Base-by-base conservation (phyloP, 306 rosid species). In the Cicer judaicum region DNA sequence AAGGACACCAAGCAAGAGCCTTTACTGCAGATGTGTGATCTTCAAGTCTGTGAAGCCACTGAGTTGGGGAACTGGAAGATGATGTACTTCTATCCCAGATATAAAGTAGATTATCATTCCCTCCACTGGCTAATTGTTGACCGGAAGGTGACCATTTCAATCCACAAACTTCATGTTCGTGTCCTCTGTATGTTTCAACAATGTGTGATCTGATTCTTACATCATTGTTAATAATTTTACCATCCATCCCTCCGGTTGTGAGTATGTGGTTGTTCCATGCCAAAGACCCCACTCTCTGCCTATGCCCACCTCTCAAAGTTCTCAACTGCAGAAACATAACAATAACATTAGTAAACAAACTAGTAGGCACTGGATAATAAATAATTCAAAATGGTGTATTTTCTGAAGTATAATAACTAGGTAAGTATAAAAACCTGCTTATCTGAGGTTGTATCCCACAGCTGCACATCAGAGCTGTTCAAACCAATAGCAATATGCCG, bases 1-100 rank as follows among this genome's bases (percentile, higher is more conserved):
- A 92, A 44, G 98, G 96, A 41, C 96, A 92, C 98, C 96, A 92
- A 59, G 92, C 92, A 34, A 92, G 89, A 70, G 98, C 98, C 53
- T 88, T 90, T 0, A 92, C 96, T 1, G 96, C 93, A 16, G 98
- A 88, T 19, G 92, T 90, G 50, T 90, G 96, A 14, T 92, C 92
- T 48, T 88, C 88, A 39, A 90, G 88, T 77, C 92, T 85, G 83
- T 92, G 96, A 83, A 92, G 92, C 96, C 96, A 92, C 39, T 85
- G 89, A 1, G 93, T 90, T 4, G 89, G 47, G 6, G 96, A 85
- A 44, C 82, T 87, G 9, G 93, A 87, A 65, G 98, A 85, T 5
- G 96, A 80, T 19, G 73, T 68, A 24, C 92, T 65, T 59, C 90
- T 84, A 53, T 90, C 98, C 96, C 98, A 87, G 10, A 92, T 84